These are phyloP conservation scores for Truncatella angustata DNA, from an alignment of 2,329 filamentous ascomycete genomes.

Conservation along the genomic window DNA sequence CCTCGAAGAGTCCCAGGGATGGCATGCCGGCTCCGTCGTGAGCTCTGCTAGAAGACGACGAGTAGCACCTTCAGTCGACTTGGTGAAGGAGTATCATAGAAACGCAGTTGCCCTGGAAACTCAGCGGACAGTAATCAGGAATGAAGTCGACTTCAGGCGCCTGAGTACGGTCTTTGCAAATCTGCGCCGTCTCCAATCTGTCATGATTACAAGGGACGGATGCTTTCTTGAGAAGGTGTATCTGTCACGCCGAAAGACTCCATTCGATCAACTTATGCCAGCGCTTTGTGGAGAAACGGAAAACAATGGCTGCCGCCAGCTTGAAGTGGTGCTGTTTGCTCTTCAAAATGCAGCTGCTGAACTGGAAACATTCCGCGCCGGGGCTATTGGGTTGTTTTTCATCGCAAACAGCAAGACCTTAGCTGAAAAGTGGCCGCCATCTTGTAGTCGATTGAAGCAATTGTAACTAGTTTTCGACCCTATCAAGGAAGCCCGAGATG, in stretches of 20 bases:
- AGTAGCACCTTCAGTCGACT: not conserved
- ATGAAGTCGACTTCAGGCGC: not conserved
- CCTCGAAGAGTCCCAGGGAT: not conserved
- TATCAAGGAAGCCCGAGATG: conserved; percentile 18
- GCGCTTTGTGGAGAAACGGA: not conserved
- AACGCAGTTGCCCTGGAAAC: not conserved
- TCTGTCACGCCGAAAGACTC: not conserved
- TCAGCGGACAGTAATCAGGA: not conserved
- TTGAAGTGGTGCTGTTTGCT: not conserved
- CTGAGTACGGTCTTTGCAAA: not conserved
- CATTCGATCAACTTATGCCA: not conserved
- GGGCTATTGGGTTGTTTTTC: not conserved
- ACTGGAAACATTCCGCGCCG: not conserved
- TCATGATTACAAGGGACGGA: not conserved
- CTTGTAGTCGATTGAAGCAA: conserved; percentile 6
- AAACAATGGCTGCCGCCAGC: not conserved
- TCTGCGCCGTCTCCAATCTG: not conserved
- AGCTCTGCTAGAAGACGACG: not conserved
- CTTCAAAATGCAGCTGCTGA: not conserved
- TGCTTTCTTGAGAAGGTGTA: not conserved
- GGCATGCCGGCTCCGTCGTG: not conserved
- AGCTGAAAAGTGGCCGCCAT: conserved; percentile 4
- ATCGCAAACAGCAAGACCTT: not conserved
- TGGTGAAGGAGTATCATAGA: not conserved
- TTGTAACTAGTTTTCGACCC: conserved; percentile 9